Percentiles rank a stretch among this genome's conserved stretches.
phyloP scores from a whole-genome alignment of 345 rosid species.

The Eucalyptus brandiana region DNA sequence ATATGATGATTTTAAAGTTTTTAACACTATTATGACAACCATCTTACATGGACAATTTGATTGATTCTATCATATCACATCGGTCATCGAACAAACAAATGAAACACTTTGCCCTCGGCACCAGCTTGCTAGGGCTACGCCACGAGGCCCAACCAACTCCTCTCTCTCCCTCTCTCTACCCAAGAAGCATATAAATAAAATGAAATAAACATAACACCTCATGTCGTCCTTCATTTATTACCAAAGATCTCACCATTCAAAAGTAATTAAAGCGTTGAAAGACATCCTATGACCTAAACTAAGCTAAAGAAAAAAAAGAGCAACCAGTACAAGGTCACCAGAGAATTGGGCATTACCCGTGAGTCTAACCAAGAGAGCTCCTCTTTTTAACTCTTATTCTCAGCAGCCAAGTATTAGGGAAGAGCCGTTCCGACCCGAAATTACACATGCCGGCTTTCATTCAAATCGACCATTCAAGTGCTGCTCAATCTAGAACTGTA shows the following conservation, averaged over 20 bases:
- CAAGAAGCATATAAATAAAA: too few species aligned
- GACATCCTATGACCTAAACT: neutral
- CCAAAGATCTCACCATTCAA: neutral
- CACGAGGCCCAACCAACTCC: neutral
- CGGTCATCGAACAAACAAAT: neutral
- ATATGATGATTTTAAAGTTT: neutral
- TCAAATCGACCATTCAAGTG: neutral
- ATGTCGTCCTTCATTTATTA: neutral
- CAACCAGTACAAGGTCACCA: neutral
- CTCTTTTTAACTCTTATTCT: neutral
- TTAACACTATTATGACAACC: neutral
- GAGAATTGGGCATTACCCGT: neutral
- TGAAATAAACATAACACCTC: neutral
- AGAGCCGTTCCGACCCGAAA: neutral
- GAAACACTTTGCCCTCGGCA: neutral
- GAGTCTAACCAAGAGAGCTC: neutral
- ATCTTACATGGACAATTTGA: fast-evolving
- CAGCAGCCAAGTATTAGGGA: neutral
- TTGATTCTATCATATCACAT: neutral
- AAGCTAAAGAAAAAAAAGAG: neutral
- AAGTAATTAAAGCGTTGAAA: neutral
- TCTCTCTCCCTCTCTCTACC: too few species aligned
- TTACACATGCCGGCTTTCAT: neutral
- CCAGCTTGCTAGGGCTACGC: neutral
- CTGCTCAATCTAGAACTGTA: neutral